Evolutionary conservation across 2,329 filamentous ascomycete genomes (phyloP), one percentile per base, ranked within the genome.

Genomic region (Madurella fahalii): DNA sequence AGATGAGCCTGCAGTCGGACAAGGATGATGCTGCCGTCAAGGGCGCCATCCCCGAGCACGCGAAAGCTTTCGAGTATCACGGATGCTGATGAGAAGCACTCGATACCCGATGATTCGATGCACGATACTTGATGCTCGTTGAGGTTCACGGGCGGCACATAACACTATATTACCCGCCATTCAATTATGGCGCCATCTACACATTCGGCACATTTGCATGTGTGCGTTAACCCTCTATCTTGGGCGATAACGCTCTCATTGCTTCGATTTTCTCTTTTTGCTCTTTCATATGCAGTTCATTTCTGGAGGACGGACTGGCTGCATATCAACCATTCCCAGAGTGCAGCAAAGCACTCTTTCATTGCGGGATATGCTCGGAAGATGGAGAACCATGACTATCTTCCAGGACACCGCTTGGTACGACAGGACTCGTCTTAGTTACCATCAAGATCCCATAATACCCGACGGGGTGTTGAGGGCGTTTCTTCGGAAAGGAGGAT

Each of bases 21-120:
- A 60, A 62, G 4, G 51, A 55, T 1, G 59, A 67, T 12, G 68
- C 71, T 1, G 45, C 52, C 1, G 25, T 58, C 9, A 70, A 71
- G 37, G 71, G 70, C 4, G 59, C 60, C 0, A 58, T 77, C n/a
- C 74, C 74, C 1, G 47, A 61, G 5, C 62, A 63, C 9, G 61
- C 64, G 17, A 52, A 64, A 2, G 31, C 57, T 7, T 68, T 67
- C 42, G 53, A 9, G 25, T 61, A 61, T 40, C 42, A 60, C 17
- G 58, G 60, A 40, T 44, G 40, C 7, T 61, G 16, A 55, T 37
- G 13, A 13, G 9, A n/a, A 15, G 8, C 17, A 9, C 32, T 40
- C 18, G 4, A 30, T 9, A 5, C 15, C 7, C 25, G 25, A 25
- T 7, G n/a, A 7, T 7, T 25, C 7, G 25, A 7, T 25, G 25